Evolutionary conservation across 805 yeast species (phyloP).

Genomic region (Cyberlindnera bimundalis): DNA sequence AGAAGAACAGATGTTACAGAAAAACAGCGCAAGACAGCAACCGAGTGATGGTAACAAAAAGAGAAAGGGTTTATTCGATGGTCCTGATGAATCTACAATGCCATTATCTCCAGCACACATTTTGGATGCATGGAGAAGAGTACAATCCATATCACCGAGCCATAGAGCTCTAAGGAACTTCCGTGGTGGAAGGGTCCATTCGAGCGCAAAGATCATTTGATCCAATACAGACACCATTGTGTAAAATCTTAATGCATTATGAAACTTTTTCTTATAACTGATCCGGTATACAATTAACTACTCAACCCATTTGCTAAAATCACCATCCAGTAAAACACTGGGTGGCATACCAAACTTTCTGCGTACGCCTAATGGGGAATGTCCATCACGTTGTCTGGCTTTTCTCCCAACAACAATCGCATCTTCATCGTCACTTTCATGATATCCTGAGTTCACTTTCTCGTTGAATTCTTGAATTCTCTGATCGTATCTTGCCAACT

Average conservation of each 20-base stretch:
- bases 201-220: conserved; percentile 34
- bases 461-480: background rate
- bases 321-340: conserved; percentile 4
- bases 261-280: background rate
- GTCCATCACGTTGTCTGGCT: background rate
- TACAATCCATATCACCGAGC: conserved; percentile 56
- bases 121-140: conserved; percentile 82
- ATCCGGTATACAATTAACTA: background rate
- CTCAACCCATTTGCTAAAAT: conserved; percentile 1
- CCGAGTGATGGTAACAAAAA: conserved; percentile 42
- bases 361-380: background rate
- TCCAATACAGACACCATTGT: background rate
- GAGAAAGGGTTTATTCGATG: conserved; percentile 69
- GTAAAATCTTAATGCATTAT: conserved; percentile 1
- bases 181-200: conserved; percentile 44
- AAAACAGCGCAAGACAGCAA: conserved; percentile 20
- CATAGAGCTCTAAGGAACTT: conserved; percentile 67
- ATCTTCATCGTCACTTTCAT: conserved; percentile 3
- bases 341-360: conserved; percentile 5
- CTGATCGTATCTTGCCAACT: conserved; percentile 23
- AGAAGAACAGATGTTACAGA: conserved; percentile 52
- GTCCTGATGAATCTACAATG: conserved; percentile 77
- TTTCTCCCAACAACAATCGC: conserved; percentile 1
- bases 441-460: background rate
- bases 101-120: conserved; percentile 81